Percentiles rank a stretch among this genome's conserved stretches.
Conservation (phyloP, 2,329 filamentous ascomycete species). For the Cladosporium sp. region DNA sequence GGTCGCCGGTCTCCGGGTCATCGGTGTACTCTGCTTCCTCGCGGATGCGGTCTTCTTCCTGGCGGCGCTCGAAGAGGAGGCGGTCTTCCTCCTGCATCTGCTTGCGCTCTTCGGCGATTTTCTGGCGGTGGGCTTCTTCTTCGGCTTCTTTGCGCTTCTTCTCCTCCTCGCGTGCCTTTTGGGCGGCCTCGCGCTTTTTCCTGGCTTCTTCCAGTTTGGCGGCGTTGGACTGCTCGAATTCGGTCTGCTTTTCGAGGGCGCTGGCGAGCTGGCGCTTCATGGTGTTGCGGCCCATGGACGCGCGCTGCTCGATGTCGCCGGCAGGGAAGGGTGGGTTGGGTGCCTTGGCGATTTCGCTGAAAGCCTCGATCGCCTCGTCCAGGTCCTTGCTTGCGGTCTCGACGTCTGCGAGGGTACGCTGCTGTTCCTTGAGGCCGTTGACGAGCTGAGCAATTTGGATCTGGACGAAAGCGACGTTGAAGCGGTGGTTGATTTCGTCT, state of each 20-base stretch:
- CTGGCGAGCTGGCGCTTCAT: conserved; percentile 89
- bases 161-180: conserved; percentile 75
- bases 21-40: conserved; percentile 75
- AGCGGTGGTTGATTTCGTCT: conserved; percentile 87
- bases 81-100: conserved; percentile 75
- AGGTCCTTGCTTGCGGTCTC: conserved; percentile 78
- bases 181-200: conserved; percentile 76
- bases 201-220: conserved; percentile 81
- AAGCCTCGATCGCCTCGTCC: conserved; percentile 77
- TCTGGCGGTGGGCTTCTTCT: conserved; percentile 73
- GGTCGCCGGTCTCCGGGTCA: conserved; percentile 79
- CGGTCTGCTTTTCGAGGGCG: conserved; percentile 77
- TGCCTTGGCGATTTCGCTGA: conserved; percentile 60
- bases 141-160: conserved; percentile 67
- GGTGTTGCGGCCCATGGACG: conserved; percentile 96
- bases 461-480: conserved; percentile 97
- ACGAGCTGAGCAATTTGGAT: conserved; percentile 87
- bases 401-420: conserved; percentile 78
- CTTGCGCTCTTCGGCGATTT: conserved; percentile 83
- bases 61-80: conserved; percentile 68
- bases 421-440: conserved; percentile 71
- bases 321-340: conserved; percentile 83
- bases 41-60: conserved; percentile 68
- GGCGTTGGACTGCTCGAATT: conserved; percentile 92
- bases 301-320: conserved; percentile 87